These are phyloP conservation scores for Mrakia hoshinonis DNA, from an alignment of 768 basidiomycete genomes.

Conservation along the genomic window DNA sequence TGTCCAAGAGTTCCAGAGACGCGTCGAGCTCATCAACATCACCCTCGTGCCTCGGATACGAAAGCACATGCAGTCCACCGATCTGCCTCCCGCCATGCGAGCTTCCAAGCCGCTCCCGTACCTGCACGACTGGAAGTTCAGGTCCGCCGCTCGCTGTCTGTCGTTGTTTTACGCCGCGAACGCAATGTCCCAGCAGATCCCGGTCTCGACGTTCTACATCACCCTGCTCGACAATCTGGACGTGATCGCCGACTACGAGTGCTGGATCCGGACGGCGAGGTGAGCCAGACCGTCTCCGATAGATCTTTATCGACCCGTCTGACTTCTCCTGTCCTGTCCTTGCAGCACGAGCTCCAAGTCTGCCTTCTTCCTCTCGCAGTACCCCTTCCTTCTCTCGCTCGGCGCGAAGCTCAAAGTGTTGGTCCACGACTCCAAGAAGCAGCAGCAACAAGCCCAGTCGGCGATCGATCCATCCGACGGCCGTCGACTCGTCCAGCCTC, in stretches of 20 bases:
- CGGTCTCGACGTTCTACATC: slow-evolving; percentile 20
- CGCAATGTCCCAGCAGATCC: background rate
- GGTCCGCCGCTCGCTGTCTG: slow-evolving; percentile 21
- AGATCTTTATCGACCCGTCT: background rate
- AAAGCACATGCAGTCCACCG: slow-evolving; percentile 17
- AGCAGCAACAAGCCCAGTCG: slow-evolving; percentile 18
- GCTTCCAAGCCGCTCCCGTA: slow-evolving; percentile 13
- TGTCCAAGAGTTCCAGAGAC: background rate
- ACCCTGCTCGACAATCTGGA: slow-evolving; percentile 24
- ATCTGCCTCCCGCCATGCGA: slow-evolving; percentile 4
- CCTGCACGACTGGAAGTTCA: slow-evolving; percentile 28
- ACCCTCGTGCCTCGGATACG: slow-evolving; percentile 24
- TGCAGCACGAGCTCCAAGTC: slow-evolving; percentile 20
- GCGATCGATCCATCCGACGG: slow-evolving; percentile 12
- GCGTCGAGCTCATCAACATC: slow-evolving; percentile 26
- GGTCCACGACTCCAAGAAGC: slow-evolving; percentile 28
- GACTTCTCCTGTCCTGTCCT: background rate
- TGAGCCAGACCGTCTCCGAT: background rate
- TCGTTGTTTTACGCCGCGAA: slow-evolving; percentile 30
- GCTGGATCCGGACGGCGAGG: slow-evolving; percentile 14
- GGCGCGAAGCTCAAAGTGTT: slow-evolving; percentile 25
- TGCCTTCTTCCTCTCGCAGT: slow-evolving; percentile 25
- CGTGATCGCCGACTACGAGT: slow-evolving; percentile 26
- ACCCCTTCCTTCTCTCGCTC: slow-evolving; percentile 28
- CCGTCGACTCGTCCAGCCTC: slow-evolving; percentile 20